Percentiles rank a stretch among this genome's conserved stretches.
Conservation (phyloP, 2,329 filamentous ascomycete species). For the Alternaria sp. region DNA sequence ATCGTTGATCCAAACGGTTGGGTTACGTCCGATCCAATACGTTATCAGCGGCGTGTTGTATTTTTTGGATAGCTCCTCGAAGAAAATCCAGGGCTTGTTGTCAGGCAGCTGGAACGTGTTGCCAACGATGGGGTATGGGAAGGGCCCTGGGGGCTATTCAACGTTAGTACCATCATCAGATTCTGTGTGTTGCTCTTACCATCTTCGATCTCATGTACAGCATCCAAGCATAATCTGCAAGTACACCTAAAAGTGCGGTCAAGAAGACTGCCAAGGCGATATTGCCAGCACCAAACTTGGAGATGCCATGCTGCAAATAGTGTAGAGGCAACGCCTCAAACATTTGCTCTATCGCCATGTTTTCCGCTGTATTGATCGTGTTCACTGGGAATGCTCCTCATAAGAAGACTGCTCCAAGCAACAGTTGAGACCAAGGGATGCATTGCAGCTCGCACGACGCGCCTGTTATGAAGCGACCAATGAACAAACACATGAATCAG, state of each 20-base stretch:
- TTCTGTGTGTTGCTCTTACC: constrained; percentile 33
- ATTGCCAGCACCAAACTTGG: constrained; percentile 34
- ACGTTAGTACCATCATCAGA: background rate
- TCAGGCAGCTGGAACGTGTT: constrained; percentile 63
- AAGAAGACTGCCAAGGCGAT: constrained; percentile 29
- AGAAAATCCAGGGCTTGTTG: constrained; percentile 64
- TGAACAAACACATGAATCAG: background rate
- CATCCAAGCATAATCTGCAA: constrained; percentile 58
- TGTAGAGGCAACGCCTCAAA: constrained; percentile 38
- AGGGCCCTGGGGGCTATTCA: constrained; percentile 59
- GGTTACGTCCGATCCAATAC: constrained; percentile 58
- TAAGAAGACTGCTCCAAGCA: background rate
- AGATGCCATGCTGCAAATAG: constrained; percentile 40
- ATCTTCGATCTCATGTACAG: constrained; percentile 57
- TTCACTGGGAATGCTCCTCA: background rate
- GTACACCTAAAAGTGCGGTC: constrained; percentile 29
- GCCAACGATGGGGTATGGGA: constrained; percentile 61
- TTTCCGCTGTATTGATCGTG: background rate
- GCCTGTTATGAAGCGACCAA: background rate
- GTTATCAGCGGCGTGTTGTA: constrained; percentile 60
- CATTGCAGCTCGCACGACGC: background rate
- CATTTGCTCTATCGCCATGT: constrained; percentile 40
- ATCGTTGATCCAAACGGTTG: constrained; percentile 53
- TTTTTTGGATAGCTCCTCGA: constrained; percentile 59
- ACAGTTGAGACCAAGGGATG: background rate